phyloP scores from a whole-genome alignment of 331 rosid genomes.

The Malus hybrid region DNA sequence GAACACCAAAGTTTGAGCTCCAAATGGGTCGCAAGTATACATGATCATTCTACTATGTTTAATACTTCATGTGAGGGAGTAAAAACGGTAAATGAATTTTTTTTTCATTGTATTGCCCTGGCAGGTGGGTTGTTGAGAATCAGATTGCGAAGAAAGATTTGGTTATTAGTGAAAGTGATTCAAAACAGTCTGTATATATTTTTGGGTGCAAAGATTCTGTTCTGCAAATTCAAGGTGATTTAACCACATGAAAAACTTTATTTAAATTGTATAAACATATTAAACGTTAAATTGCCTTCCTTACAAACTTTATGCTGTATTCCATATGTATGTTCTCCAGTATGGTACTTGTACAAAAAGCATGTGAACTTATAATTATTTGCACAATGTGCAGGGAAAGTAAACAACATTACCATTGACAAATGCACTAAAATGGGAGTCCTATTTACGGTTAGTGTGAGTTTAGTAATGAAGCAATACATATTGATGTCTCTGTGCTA shows the following conservation, averaged over 20 bases:
- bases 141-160: slow-evolving; percentile 79
- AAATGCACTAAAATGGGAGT: slow-evolving; percentile 91
- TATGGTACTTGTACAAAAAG: slow-evolving; percentile 10
- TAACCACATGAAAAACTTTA: neutral
- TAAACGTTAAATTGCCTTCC: neutral
- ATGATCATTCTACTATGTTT: neutral
- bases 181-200: slow-evolving; percentile 88
- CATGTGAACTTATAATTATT: slow-evolving; percentile 2
- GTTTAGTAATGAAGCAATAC: slow-evolving; percentile 20
- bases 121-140: slow-evolving; percentile 97
- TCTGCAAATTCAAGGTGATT: slow-evolving; percentile 80
- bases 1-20: slow-evolving; percentile 89
- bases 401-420: slow-evolving; percentile 91
- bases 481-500: slow-evolving; percentile 6
- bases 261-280: neutral
- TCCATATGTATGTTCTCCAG: neutral
- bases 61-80: slow-evolving; percentile 8
- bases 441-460: slow-evolving; percentile 64
- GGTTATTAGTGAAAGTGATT: slow-evolving; percentile 79
- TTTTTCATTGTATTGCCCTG: slow-evolving; percentile 2
- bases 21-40: slow-evolving; percentile 90
- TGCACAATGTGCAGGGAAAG: slow-evolving; percentile 66
- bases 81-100: slow-evolving; percentile 5
- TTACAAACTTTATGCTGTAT: neutral
- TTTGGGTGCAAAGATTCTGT: slow-evolving; percentile 96